phyloP scores from a whole-genome alignment of 2,329 filamentous ascomycete species.

The Clarireedia monteithiana region DNA sequence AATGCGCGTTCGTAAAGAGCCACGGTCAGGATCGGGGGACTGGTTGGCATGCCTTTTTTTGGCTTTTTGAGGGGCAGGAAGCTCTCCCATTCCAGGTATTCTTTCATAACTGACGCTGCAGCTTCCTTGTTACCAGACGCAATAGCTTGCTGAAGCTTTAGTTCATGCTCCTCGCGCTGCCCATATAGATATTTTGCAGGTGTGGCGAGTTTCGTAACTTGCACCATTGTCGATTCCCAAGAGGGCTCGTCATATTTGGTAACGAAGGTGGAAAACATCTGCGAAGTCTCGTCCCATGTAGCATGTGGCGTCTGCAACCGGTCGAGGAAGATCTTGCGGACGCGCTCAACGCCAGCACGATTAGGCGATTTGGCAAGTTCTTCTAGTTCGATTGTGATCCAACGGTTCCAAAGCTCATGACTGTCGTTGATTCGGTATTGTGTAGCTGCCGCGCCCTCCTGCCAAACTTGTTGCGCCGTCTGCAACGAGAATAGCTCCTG shows the following conservation, averaged over 20 bases:
- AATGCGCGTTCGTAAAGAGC: conserved; percentile 76
- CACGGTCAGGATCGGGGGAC: conserved; percentile 44
- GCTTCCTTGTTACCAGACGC: conserved; percentile 48
- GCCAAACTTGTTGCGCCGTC: conserved; percentile 59
- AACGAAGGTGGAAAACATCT: conserved; percentile 67
- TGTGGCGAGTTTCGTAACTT: conserved; percentile 54
- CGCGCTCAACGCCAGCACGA: conserved; percentile 50
- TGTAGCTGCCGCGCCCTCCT: conserved; percentile 62
- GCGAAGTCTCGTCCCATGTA: conserved; percentile 67
- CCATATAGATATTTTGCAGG: conserved; percentile 56
- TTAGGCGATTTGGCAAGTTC: conserved; percentile 51
- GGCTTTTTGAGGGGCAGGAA: conserved; percentile 48
- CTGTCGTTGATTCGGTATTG: conserved; percentile 71
- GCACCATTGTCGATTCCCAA: conserved; percentile 70
- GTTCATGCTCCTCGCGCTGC: conserved; percentile 60
- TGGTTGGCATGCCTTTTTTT: conserved; percentile 37
- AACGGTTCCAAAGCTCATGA: conserved; percentile 72
- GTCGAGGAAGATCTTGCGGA: conserved; percentile 62
- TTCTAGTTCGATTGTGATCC: conserved; percentile 63
- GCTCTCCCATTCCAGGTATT: conserved; percentile 85
- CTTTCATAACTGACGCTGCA: conserved; percentile 44
- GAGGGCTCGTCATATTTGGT: conserved; percentile 60
- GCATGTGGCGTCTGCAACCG: conserved; percentile 66
- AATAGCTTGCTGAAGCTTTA: conserved; percentile 52
- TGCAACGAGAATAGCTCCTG: conserved; percentile 66